Conservation (phyloP, 495 filamentous ascomycete genomes). For the Hypoxylon lienhwacheense region DNA sequence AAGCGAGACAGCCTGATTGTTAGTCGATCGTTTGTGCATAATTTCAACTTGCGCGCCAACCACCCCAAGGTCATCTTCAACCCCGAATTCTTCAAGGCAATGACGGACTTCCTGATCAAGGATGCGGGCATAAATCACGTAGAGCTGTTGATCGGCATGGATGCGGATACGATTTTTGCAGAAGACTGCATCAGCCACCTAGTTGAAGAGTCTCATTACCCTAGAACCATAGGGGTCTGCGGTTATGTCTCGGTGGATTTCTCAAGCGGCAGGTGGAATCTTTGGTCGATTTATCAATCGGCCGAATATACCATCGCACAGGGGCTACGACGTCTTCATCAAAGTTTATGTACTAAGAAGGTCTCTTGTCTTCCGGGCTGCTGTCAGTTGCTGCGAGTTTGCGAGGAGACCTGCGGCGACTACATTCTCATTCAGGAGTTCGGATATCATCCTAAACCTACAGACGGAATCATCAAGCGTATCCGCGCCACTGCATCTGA, state of each 20-base stretch:
- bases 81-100: constrained; percentile 32
- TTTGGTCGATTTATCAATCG: constrained; percentile 36
- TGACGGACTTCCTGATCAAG: constrained; percentile 29
- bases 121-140: constrained; percentile 27
- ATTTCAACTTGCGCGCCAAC: constrained; percentile 55
- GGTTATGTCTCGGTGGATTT: constrained; percentile 40
- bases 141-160: constrained; percentile 39
- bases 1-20: constrained; percentile 80
- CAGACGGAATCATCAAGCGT: constrained; percentile 35
- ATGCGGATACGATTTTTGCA: constrained; percentile 40
- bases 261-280: constrained; percentile 18
- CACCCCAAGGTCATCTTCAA: constrained; percentile 32
- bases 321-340: constrained; percentile 37
- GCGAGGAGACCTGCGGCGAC: constrained; percentile 39
- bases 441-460: constrained; percentile 37
- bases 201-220: constrained; percentile 31
- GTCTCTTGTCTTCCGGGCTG: constrained; percentile 41
- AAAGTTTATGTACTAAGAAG: constrained; percentile 37
- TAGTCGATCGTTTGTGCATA: constrained; percentile 75
- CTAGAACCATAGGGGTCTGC: constrained; percentile 36
- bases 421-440: constrained; percentile 38
- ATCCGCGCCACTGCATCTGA: constrained; percentile 38
- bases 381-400: constrained; percentile 38
- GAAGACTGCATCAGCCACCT: constrained; percentile 33
- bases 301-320: constrained; percentile 41